Conservation (phyloP, 2,329 filamentous ascomycete species). For the Hypoxylon sp. region DNA sequence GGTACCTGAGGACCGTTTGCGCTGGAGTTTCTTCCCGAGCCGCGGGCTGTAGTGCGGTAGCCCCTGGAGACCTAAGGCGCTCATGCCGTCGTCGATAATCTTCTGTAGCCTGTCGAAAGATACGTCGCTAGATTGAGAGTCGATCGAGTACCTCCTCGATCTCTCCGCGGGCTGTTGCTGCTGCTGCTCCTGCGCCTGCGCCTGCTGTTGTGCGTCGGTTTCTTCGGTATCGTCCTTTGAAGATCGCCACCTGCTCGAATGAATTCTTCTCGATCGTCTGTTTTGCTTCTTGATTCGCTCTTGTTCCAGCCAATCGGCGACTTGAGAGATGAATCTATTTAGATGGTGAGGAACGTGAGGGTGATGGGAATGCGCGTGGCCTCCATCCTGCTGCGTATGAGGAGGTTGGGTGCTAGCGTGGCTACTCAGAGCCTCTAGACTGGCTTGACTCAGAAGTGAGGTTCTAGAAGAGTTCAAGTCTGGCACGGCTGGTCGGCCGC, state of each 20-base stretch:
- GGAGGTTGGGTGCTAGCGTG: constrained; percentile 45
- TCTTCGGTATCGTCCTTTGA: constrained; percentile 51
- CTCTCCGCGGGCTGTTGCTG: constrained; percentile 23
- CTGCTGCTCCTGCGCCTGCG: too few species aligned
- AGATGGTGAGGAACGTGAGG: constrained; percentile 51
- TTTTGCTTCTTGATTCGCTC: constrained; percentile 77
- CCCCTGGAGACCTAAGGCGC: constrained; percentile 62
- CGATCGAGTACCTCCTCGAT: constrained; percentile 64
- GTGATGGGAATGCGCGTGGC: constrained; percentile 50
- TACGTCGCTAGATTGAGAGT: constrained; percentile 75
- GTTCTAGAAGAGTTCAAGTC: constrained; percentile 57
- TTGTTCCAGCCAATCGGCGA: constrained; percentile 84
- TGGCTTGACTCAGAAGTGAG: constrained; percentile 57
- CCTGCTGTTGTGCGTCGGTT: constrained; percentile 25
- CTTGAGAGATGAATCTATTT: constrained; percentile 74
- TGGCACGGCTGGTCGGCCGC: constrained; percentile 55
- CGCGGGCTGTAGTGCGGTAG: constrained; percentile 59
- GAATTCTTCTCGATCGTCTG: constrained; percentile 62
- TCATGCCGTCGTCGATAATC: constrained; percentile 78
- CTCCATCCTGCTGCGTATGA: constrained; percentile 44
- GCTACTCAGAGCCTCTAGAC: constrained; percentile 50
- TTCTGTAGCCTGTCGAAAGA: constrained; percentile 84
- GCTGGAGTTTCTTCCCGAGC: constrained; percentile 57
- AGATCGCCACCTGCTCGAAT: constrained; percentile 56
- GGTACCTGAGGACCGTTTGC: constrained; percentile 50